A percentile compares a stretch with the other conserved stretches of the same genome.
Conservation (phyloP, 768 basidiomycete genomes). For the Calvatia gigantea region DNA sequence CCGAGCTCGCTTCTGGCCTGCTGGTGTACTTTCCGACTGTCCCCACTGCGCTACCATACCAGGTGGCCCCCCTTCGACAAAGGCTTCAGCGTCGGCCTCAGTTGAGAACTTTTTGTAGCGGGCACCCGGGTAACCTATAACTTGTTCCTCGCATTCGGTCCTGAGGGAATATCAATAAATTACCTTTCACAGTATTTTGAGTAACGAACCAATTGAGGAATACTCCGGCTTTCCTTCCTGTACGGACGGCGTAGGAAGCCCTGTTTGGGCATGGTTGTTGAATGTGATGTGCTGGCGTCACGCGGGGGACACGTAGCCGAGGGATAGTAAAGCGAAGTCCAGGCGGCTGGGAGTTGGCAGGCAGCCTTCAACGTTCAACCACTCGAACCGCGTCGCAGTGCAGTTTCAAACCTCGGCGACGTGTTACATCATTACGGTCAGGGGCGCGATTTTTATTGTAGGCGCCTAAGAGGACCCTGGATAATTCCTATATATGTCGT, state of each 20-base stretch:
- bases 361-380: no score
- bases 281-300: no score
- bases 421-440: no score
- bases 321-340: no score
- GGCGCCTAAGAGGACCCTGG: no score
- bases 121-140: conserved; percentile 60
- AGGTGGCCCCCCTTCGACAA: conserved; percentile 27
- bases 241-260: conserved; percentile 71
- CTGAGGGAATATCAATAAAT: conserved; percentile 32
- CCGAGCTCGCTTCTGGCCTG: conserved; percentile 1
- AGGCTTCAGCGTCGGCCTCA: conserved; percentile 55
- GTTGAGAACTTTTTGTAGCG: conserved; percentile 65
- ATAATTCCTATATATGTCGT: no score
- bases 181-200: not conserved
- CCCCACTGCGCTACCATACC: not conserved
- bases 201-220: conserved; percentile 63
- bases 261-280: conserved; percentile 34
- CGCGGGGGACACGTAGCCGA: no score
- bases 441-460: no score
- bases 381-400: no score
- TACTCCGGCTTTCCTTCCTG: conserved; percentile 62
- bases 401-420: no score
- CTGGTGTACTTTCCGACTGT: conserved; percentile 8
- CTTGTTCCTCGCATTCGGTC: conserved; percentile 69
- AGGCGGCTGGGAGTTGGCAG: no score